Percentiles rank a stretch among this genome's conserved stretches.
These are phyloP conservation scores for Hibiscus trionum DNA, from an alignment of 345 rosid genomes.

Conservation along the genomic window DNA sequence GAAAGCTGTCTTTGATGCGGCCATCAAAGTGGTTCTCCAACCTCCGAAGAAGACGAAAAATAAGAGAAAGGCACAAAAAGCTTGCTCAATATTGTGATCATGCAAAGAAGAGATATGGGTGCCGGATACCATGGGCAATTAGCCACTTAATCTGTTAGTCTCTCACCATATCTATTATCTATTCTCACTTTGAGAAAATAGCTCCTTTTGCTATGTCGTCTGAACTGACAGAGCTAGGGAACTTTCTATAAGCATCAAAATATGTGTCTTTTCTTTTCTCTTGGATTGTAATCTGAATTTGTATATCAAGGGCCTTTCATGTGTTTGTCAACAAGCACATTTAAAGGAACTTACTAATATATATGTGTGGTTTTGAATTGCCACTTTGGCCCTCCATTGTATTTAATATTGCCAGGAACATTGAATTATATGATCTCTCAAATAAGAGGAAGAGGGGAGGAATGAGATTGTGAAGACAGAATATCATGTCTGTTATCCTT, in stretches of 20 bases:
- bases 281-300: constrained; percentile 19
- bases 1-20: constrained; percentile 74
- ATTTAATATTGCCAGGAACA: not conserved
- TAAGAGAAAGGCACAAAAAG: constrained; percentile 60
- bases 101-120: not conserved
- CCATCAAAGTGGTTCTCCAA: constrained; percentile 81
- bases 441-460: not conserved
- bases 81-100: constrained; percentile 57
- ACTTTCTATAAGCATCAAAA: constrained; percentile 21
- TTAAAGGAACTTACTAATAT: constrained; percentile 3
- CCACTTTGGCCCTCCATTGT: not conserved
- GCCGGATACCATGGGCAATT: constrained; percentile 16
- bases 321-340: constrained; percentile 21
- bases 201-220: constrained; percentile 28
- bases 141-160: constrained; percentile 11
- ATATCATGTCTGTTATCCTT: too few species aligned
- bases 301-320: constrained; percentile 26
- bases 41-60: constrained; percentile 74
- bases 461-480: not conserved
- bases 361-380: constrained; percentile 2
- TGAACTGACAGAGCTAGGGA: constrained; percentile 34
- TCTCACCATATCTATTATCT: constrained; percentile 9
- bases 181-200: constrained; percentile 18
- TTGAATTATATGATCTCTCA: not conserved
- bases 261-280: constrained; percentile 3